Evolutionary conservation across 1,284 basidiomycete species (phyloP).

Genomic region (Puccinia hordei): DNA sequence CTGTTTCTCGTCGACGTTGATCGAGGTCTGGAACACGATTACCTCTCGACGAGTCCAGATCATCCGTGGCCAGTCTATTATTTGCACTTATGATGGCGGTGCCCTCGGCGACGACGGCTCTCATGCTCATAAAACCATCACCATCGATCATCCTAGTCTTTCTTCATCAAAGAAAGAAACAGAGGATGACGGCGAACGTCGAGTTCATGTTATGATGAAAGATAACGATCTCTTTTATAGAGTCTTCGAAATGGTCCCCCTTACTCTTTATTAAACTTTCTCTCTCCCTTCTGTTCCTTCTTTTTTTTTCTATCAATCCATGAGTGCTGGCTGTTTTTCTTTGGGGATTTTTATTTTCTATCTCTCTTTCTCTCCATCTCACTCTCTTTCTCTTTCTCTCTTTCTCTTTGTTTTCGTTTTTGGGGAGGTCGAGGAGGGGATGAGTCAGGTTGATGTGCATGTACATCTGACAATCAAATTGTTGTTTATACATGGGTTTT

Average conservation of each 20-base stretch:
- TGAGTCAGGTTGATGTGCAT: too few species aligned
- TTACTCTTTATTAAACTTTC: slow-evolving; percentile 6
- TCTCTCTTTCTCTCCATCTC: neutral
- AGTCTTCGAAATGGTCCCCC: slow-evolving; percentile 40
- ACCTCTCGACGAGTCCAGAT: slow-evolving; percentile 86
- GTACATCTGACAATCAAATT: too few species aligned
- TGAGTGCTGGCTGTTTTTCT: neutral
- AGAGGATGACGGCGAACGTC: slow-evolving; percentile 14
- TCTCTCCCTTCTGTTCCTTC: neutral
- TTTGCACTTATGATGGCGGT: slow-evolving; percentile 67
- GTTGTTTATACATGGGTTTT: too few species aligned
- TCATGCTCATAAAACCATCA: neutral
- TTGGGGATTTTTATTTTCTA: neutral
- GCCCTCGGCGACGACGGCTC: slow-evolving; percentile 38
- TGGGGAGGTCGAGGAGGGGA: too few species aligned
- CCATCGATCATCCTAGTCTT: slow-evolving; percentile 6
- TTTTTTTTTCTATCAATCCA: too few species aligned
- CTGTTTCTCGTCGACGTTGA: slow-evolving; percentile 87
- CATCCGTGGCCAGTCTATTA: slow-evolving; percentile 76
- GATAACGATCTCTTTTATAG: slow-evolving; percentile 25
- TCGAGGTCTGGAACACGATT: slow-evolving; percentile 84
- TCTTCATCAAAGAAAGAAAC: neutral
- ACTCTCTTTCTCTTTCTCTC: neutral
- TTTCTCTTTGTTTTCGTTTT: neutral
- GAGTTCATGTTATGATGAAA: slow-evolving; percentile 37